Evolutionary conservation across 805 yeast genomes (phyloP).

Genomic region (Lachancea waltii): DNA sequence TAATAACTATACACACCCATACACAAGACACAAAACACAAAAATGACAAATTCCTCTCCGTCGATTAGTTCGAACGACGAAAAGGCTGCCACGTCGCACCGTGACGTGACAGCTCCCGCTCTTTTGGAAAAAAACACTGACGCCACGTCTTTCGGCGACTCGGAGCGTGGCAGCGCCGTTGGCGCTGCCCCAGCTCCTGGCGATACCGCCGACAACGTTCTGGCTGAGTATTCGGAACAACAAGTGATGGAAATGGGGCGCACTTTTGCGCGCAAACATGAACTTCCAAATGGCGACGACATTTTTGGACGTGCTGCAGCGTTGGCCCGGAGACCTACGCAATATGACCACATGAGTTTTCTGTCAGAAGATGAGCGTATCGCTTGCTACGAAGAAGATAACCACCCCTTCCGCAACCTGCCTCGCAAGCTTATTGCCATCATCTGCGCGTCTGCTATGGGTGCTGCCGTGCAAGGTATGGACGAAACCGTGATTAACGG

Average conservation of each 20-base stretch:
- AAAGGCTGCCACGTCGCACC: constrained; percentile 2
- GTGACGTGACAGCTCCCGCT: constrained; percentile 1
- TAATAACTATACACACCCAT: background rate
- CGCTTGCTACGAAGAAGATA: constrained; percentile 40
- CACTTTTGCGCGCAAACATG: constrained; percentile 51
- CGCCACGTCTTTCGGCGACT: constrained; percentile 7
- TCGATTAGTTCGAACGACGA: constrained; percentile 4
- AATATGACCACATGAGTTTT: constrained; percentile 51
- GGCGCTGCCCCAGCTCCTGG: constrained; percentile 10
- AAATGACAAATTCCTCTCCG: background rate
- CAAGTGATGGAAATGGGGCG: constrained; percentile 68
- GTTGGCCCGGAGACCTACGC: constrained; percentile 54
- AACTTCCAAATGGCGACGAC: constrained; percentile 43
- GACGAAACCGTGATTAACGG: constrained; percentile 74
- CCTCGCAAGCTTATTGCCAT: constrained; percentile 44
- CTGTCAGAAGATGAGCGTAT: constrained; percentile 49
- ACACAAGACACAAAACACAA: background rate
- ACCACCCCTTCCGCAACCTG: constrained; percentile 40
- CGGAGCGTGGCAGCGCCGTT: constrained; percentile 5
- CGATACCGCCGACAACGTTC: constrained; percentile 43
- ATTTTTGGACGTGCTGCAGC: constrained; percentile 63
- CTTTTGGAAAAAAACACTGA: constrained; percentile 5
- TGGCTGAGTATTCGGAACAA: constrained; percentile 51
- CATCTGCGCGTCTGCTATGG: constrained; percentile 63
- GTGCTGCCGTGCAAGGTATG: constrained; percentile 78